Conservation (phyloP, 192 early-diverging fungal species). For the Rhizophagus prolifer region DNA sequence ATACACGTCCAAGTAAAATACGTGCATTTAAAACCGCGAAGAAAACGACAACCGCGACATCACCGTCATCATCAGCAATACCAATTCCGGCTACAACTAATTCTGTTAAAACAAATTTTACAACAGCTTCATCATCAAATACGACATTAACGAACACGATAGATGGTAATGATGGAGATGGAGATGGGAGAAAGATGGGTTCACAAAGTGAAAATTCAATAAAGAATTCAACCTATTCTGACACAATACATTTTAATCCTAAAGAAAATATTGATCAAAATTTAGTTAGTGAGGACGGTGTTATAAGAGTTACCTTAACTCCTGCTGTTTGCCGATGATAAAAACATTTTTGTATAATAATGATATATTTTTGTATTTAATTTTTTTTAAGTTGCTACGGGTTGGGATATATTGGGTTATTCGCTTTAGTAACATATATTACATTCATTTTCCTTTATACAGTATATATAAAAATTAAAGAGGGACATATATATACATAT, state of each 20-base stretch:
- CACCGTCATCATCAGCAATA: neutral
- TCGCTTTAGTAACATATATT: too few relatives aligned
- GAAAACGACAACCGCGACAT: neutral
- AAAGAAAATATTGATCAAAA: neutral
- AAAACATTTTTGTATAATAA: neutral
- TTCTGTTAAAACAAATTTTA: neutral
- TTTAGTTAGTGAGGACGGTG: neutral
- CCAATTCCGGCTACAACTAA: neutral
- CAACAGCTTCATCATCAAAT: neutral
- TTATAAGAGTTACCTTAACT: neutral
- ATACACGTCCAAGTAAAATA: neutral
- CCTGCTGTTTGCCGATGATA: slow-evolving; percentile 3
- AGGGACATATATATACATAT: too few relatives aligned
- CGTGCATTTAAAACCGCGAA: slow-evolving; percentile 1
- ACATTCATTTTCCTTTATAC: too few relatives aligned
- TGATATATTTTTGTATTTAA: neutral
- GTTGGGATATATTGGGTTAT: too few relatives aligned
- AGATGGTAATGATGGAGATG: too few relatives aligned
- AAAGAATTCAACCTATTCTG: neutral
- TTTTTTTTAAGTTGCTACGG: neutral
- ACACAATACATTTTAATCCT: neutral
- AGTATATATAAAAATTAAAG: too few relatives aligned
- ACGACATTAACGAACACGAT: neutral
- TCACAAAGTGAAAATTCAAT: neutral
- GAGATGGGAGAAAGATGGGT: too few relatives aligned